phyloP scores from a whole-genome alignment of 208 protist genomes.

The Trypanosoma rangeli region DNA sequence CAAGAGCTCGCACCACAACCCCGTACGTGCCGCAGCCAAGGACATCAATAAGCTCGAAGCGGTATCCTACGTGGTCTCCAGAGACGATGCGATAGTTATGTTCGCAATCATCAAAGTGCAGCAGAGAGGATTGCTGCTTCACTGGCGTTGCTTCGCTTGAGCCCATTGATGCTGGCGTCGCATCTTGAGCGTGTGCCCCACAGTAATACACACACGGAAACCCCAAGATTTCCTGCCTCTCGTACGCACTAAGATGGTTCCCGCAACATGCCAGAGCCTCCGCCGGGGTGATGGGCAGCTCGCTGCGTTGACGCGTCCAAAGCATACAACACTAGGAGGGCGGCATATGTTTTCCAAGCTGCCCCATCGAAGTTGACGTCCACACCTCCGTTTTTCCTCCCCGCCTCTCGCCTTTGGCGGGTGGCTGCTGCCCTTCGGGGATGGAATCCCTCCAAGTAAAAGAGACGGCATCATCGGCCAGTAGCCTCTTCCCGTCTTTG shows the following conservation, averaged over 20 bases:
- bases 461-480: background rate
- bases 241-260: slow-evolving; percentile 62
- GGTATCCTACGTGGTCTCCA: slow-evolving; percentile 93
- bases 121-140: background rate
- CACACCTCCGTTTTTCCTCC: background rate
- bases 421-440: background rate
- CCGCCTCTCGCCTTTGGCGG: background rate
- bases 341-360: background rate
- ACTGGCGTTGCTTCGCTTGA: background rate
- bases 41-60: slow-evolving; percentile 74
- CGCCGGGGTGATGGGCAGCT: slow-evolving; percentile 41
- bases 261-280: slow-evolving; percentile 42
- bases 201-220: slow-evolving; percentile 84
- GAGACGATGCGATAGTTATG: slow-evolving; percentile 87
- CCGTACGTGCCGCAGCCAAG: slow-evolving; percentile 86
- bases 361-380: background rate
- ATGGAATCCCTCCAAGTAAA: background rate
- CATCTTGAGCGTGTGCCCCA: slow-evolving; percentile 35
- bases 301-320: slow-evolving; percentile 20
- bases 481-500: background rate
- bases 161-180: background rate
- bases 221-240: slow-evolving; percentile 73
- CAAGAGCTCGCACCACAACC: slow-evolving; percentile 70
- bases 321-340: background rate
- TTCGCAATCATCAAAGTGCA: slow-evolving; percentile 65